Evolutionary conservation across 2,329 filamentous ascomycete genomes (phyloP), one percentile per base, ranked within the genome.

Genomic region (Phialophora expanda): DNA sequence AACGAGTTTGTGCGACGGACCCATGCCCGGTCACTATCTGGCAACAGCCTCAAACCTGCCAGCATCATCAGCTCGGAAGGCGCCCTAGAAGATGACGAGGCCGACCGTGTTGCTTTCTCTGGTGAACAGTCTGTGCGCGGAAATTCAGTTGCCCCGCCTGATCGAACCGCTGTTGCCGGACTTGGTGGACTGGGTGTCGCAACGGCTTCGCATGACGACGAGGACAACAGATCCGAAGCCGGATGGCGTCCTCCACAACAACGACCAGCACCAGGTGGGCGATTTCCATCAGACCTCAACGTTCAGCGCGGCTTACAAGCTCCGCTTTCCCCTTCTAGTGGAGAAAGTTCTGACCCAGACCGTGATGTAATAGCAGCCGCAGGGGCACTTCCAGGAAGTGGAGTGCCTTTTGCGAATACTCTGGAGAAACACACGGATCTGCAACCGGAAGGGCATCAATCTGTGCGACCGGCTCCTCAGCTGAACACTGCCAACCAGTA

Each of bases 251-350:
- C 77, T 58, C 76, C 75, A 72, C 82, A 86, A 73, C 85, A 86
- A 78, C 89, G 93, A 78, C 91, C 92, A 76, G 88, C 91, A 85
- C 89, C 92, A 88, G 94, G 93, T 89, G 94, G 94, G 84, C 89
- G 93, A 79, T 99, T 99, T 83, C 94, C 94, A 81, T 96, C 91
- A 81, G 93, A 97, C 83, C 83, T 98, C 74, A 88, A 93, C 82
- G 86, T 96, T 78, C 90, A 93, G 78, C 89, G 91, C 82, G 89
- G 90, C 84, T 88, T 92, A 87, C 89, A 93, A 80, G 88, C 87
- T 76, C 87, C 90, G 76, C 83, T 89, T 76, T 92, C 91, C 75
- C 90, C 90, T 67, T 91, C 90, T 84, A 96, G 91, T 83, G 87
- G 88, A 79, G 87, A 89, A 78, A 92, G 89, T 78, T 93, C 91